These are phyloP conservation scores for Buddleja alternifolia DNA, from an alignment of 257 asterid genomes.

Conservation along the genomic window DNA sequence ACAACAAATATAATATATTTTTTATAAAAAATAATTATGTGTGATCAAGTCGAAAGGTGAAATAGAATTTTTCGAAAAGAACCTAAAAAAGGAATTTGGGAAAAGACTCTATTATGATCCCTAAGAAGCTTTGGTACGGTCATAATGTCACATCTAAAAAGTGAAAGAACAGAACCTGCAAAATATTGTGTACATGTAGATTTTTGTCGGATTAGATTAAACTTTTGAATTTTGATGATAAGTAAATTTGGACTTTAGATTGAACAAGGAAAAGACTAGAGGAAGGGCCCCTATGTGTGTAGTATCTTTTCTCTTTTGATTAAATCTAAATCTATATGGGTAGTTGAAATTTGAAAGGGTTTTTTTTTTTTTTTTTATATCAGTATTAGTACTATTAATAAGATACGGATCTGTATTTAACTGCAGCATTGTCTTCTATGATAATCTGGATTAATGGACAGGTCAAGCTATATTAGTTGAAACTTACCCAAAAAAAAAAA, in stretches of 20 bases:
- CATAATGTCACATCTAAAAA: conserved; percentile 24
- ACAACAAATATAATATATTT: no score
- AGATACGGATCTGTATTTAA: background rate
- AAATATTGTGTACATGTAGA: background rate
- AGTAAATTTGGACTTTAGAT: background rate
- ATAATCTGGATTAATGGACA: conserved; percentile 5
- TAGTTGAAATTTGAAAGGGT: background rate
- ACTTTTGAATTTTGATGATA: background rate
- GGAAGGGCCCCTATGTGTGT: background rate
- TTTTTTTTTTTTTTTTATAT: no score
- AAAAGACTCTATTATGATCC: background rate
- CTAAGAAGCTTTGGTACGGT: background rate
- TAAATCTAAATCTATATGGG: no score
- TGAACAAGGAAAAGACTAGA: background rate
- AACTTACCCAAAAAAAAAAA: no score
- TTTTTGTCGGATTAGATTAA: background rate
- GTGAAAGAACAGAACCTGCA: conserved; percentile 24
- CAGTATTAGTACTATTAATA: background rate
- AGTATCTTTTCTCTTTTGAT: background rate
- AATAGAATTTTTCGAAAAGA: no score
- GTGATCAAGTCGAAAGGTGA: no score
- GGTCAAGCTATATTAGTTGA: no score
- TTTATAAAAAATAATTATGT: no score
- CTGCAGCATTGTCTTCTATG: background rate
- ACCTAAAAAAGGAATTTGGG: conserved; percentile 12